A percentile compares a stretch with the other conserved stretches of the same genome.
phyloP scores from a whole-genome alignment of 768 basidiomycete species.

The Pilatotrama ljubarskyi region DNA sequence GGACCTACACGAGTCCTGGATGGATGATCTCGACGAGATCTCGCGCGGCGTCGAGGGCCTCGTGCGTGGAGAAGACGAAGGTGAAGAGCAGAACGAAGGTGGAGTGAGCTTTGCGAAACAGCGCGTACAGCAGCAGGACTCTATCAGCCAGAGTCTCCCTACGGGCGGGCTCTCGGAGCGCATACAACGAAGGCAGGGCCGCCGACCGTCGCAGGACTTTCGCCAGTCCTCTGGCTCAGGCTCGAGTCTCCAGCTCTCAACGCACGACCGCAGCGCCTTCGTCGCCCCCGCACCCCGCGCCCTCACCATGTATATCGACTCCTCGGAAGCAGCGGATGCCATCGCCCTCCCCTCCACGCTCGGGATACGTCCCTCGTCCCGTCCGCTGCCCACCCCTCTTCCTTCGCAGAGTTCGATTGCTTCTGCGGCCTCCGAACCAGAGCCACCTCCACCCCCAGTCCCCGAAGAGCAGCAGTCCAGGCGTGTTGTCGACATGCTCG shows the following conservation, averaged over 20 bases:
- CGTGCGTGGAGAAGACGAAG: slow-evolving; percentile 33
- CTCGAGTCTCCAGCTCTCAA: slow-evolving; percentile 53
- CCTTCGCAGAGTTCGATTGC: slow-evolving; percentile 12
- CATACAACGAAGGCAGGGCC: slow-evolving; percentile 17
- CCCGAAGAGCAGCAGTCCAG: not conserved
- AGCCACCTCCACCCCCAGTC: not conserved
- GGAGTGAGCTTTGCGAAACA: slow-evolving; percentile 1
- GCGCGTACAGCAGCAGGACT: not conserved
- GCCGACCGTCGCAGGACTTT: slow-evolving; percentile 27
- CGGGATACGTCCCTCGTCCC: slow-evolving; percentile 48
- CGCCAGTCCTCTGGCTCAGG: slow-evolving; percentile 35
- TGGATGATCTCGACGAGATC: slow-evolving; percentile 67
- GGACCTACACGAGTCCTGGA: slow-evolving; percentile 57
- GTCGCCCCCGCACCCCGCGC: slow-evolving; percentile 73
- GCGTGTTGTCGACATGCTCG: slow-evolving; percentile 28
- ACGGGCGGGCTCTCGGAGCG: slow-evolving; percentile 23
- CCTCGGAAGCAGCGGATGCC: slow-evolving; percentile 49
- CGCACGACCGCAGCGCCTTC: slow-evolving; percentile 52
- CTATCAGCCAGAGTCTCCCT: slow-evolving; percentile 35
- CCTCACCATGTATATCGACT: slow-evolving; percentile 70
- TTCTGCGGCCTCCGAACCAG: slow-evolving; percentile 14
- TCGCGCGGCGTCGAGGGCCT: slow-evolving; percentile 61
- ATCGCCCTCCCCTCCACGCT: slow-evolving; percentile 71
- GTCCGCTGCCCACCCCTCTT: slow-evolving; percentile 23
- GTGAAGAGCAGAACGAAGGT: slow-evolving; percentile 8